These are phyloP conservation scores for Linum tenue DNA, from an alignment of 345 rosid species.

Conservation along the genomic window DNA sequence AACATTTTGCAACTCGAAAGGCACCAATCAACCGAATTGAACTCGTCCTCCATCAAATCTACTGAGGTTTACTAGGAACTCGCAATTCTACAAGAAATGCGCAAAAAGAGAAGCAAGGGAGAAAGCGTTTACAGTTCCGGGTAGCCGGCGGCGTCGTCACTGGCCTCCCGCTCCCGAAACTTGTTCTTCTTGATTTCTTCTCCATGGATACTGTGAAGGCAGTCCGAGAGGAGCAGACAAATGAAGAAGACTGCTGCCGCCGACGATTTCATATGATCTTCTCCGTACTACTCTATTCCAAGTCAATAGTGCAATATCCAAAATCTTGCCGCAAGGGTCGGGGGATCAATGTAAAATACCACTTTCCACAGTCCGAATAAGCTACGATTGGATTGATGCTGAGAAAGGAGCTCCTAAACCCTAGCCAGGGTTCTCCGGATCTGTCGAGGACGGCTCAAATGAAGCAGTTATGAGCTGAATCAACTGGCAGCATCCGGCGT, in stretches of 20 bases:
- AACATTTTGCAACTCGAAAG: not conserved
- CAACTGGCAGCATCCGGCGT: not conserved
- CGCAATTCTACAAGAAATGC: not conserved
- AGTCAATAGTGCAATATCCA: not conserved
- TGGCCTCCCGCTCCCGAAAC: constrained; percentile 72
- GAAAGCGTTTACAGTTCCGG: constrained; percentile 54
- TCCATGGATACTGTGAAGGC: constrained; percentile 22
- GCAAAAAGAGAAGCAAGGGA: not conserved
- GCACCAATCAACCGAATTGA: not conserved
- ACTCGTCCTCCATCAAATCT: not conserved
- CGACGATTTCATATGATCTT: constrained; percentile 43
- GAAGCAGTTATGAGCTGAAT: not conserved
- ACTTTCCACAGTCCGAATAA: not conserved
- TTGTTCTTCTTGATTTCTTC: constrained; percentile 44
- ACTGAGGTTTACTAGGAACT: not conserved
- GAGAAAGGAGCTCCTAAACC: not conserved
- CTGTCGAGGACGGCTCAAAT: not conserved
- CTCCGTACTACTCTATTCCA: not conserved
- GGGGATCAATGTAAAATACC: not conserved
- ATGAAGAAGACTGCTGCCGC: constrained; percentile 29
- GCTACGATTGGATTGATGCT: not conserved
- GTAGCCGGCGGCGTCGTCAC: constrained; percentile 67
- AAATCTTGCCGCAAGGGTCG: not conserved
- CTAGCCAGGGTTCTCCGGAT: not conserved
- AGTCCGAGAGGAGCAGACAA: constrained; percentile 28